phyloP scores from a whole-genome alignment of 1,284 basidiomycete species.

The Puccinia horiana region DNA sequence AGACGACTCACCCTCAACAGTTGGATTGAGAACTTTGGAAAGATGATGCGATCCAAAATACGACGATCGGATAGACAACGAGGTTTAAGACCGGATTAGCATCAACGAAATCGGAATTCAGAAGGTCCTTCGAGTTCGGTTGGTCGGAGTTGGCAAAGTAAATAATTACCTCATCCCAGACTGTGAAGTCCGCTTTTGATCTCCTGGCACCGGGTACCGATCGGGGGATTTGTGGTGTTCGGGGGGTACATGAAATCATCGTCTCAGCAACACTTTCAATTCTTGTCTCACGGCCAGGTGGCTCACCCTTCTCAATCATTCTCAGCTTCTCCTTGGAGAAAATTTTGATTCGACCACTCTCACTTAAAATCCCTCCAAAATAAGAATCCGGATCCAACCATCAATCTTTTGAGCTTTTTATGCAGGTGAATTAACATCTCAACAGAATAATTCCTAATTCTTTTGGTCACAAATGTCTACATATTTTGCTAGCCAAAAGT shows the following conservation, averaged over 20 bases:
- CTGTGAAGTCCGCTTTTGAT: neutral
- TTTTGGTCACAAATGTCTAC: too few species aligned
- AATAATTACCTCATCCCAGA: neutral
- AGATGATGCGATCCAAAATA: neutral
- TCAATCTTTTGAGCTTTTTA: too few species aligned
- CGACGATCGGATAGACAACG: neutral
- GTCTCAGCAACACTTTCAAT: too few species aligned
- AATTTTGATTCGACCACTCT: too few species aligned
- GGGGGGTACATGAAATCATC: neutral
- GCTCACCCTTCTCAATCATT: too few species aligned
- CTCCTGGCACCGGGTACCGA: neutral
- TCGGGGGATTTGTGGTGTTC: neutral
- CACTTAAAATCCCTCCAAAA: too few species aligned
- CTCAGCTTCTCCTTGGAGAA: too few species aligned
- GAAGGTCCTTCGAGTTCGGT: neutral
- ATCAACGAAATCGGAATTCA: constrained; percentile 10
- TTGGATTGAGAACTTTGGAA: neutral
- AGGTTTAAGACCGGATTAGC: neutral
- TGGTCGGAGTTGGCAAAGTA: neutral
- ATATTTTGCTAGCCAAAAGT: too few species aligned
- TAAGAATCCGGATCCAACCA: too few species aligned
- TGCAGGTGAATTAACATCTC: too few species aligned
- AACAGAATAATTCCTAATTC: too few species aligned
- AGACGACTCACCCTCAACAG: neutral
- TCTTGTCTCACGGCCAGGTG: too few species aligned